A percentile compares a stretch with the other conserved stretches of the same genome.
These are phyloP conservation scores for Penicillium janthinellum DNA, from an alignment of 2,329 filamentous ascomycete genomes.

Conservation along the genomic window DNA sequence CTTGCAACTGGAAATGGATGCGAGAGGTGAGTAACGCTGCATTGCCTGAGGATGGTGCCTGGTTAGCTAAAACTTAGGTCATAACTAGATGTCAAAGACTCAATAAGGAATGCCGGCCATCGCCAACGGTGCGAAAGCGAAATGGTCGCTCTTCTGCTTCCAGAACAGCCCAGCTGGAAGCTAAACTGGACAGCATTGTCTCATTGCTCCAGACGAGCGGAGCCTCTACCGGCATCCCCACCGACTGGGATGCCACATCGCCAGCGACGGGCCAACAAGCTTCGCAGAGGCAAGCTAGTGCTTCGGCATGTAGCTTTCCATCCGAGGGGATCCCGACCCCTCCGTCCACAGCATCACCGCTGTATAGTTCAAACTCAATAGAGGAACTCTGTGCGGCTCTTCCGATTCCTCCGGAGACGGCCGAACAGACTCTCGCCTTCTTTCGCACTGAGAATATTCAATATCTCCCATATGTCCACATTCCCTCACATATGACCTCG, in stretches of 20 bases:
- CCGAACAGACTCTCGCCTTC: constrained; percentile 19
- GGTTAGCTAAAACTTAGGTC: constrained; percentile 5
- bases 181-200: constrained; percentile 33
- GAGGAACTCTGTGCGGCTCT: constrained; percentile 16
- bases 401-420: constrained; percentile 19
- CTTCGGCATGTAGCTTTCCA: neutral
- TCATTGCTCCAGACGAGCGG: constrained; percentile 33
- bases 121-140: constrained; percentile 34
- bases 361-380: neutral
- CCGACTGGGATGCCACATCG: constrained; percentile 19
- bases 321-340: constrained; percentile 11
- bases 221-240: constrained; percentile 9
- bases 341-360: constrained; percentile 4
- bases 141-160: constrained; percentile 31
- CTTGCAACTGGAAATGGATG: constrained; percentile 29
- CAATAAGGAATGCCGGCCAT: constrained; percentile 45
- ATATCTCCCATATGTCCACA: constrained; percentile 32
- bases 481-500: constrained; percentile 26
- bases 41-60: neutral
- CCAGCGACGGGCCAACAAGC: neutral
- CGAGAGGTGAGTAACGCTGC: constrained; percentile 27
- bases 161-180: constrained; percentile 31
- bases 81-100: constrained; percentile 47
- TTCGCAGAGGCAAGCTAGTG: constrained; percentile 1
- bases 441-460: constrained; percentile 30